phyloP scores from a whole-genome alignment of 257 asterid species.

The Ligustrum vulgare region DNA sequence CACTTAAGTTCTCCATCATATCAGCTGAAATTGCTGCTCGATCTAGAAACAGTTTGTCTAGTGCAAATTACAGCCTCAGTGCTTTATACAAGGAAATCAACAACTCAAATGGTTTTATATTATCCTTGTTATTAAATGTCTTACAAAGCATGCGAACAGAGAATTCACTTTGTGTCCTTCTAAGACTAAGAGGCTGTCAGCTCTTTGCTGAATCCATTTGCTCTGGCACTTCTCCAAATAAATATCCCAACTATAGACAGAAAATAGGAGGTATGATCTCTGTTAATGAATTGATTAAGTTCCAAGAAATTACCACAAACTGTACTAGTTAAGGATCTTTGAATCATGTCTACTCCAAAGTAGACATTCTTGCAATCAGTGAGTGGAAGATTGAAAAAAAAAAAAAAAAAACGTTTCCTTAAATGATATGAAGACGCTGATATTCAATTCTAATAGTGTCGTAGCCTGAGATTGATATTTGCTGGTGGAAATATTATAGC shows the following conservation, averaged over 20 bases:
- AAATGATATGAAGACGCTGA: background rate
- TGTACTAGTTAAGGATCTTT: conserved; percentile 14
- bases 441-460: background rate
- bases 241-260: conserved; percentile 25
- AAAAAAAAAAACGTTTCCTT: background rate
- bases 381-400: background rate
- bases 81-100: conserved; percentile 68
- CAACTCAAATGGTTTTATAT: conserved; percentile 77
- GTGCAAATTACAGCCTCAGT: conserved; percentile 65
- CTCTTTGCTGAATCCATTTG: conserved; percentile 72
- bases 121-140: conserved; percentile 72
- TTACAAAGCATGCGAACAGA: conserved; percentile 51
- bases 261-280: conserved; percentile 50
- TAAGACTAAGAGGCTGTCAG: conserved; percentile 74
- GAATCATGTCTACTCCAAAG: background rate
- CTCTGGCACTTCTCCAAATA: conserved; percentile 36
- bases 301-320: background rate
- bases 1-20: conserved; percentile 76
- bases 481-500: background rate
- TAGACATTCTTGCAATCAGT: background rate
- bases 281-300: conserved; percentile 4
- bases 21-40: conserved; percentile 89
- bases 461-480: background rate
- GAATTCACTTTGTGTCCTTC: conserved; percentile 50
- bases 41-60: conserved; percentile 56